Conservation (phyloP, 2,329 filamentous ascomycete species). For the Uncinocarpus reesii region DNA sequence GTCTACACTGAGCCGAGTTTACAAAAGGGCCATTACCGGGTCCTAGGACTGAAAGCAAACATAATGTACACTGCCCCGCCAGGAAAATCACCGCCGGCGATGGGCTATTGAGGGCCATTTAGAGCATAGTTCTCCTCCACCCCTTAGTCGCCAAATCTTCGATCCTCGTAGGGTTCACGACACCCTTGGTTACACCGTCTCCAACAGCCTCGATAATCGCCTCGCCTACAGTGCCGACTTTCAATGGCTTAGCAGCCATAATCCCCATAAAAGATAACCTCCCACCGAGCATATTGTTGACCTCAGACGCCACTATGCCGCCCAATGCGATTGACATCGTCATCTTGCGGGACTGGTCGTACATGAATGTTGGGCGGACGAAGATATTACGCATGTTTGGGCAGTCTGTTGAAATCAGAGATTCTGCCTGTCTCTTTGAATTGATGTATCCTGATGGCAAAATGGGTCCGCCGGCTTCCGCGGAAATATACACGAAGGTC, state of each 20-base stretch:
- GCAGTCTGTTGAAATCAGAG: conserved; percentile 60
- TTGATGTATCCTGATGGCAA: conserved; percentile 76
- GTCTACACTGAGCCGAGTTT: conserved; percentile 5
- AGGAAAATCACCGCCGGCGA: neutral
- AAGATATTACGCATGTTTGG: conserved; percentile 70
- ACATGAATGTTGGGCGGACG: conserved; percentile 77
- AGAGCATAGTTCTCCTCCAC: conserved; percentile 89
- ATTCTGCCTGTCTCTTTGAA: conserved; percentile 87
- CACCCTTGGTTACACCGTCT: conserved; percentile 61
- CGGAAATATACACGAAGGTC: conserved; percentile 80
- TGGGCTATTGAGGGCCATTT: conserved; percentile 21
- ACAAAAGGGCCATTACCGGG: neutral
- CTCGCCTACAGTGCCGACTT: conserved; percentile 77
- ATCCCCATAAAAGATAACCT: conserved; percentile 70
- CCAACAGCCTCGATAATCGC: conserved; percentile 79
- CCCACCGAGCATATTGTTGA: conserved; percentile 69
- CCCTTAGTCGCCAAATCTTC: conserved; percentile 68
- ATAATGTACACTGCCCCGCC: conserved; percentile 13
- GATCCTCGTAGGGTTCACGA: conserved; percentile 68
- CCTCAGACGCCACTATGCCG: conserved; percentile 60
- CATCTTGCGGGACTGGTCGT: conserved; percentile 68
- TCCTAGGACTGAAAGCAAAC: conserved; percentile 6
- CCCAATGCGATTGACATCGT: conserved; percentile 76
- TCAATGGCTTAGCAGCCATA: conserved; percentile 73
- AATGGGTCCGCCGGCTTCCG: conserved; percentile 73